Base-by-base conservation (phyloP, 2,329 filamentous ascomycete genomes). In the Ustilaginoidea virens region DNA sequence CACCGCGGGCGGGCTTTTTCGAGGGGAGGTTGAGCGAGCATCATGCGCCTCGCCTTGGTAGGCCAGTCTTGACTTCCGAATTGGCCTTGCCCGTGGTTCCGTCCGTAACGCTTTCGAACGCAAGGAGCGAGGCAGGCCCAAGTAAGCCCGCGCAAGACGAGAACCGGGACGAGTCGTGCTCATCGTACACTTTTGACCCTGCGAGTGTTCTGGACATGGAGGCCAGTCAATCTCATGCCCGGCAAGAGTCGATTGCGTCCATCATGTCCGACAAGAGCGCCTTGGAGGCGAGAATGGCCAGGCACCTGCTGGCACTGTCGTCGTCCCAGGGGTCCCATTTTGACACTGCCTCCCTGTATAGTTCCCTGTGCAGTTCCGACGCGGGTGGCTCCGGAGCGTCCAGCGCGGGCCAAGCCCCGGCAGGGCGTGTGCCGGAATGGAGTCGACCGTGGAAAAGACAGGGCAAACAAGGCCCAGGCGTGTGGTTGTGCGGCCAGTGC, bases 401-500 rank as follows among this genome's bases (percentile, higher is more conserved):
- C n/a, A n/a, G n/a, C n/a, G n/a, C n/a, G n/a, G n/a, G n/a, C n/a
- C n/a, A 26, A 10, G 17, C 22, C 17, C 19, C 21, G 24, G 2
- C 23, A 14, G 13, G 18, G 18, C 18, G 24, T 23, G 20, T 5
- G 25, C 20, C 25, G 17, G 25, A 20, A 27, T 31, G 24, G 29
- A 31, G 19, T 18, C 29, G 29, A 17, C 24, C 24, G 13, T 31
- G 29, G 29, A 18, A 11, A 27, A 31, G 6, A 14, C 13, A 27
- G 29, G 3, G 7, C 18, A 5, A 15, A 10, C 8, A 18, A 10
- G 18, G 10, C 8, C 11, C 23, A 13, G 41, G 41, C 2, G 20
- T 36, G 3, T 41, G 40, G 40, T 36, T 42, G 8, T 44, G 40
- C 28, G 19, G 25, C 4, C 17, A 19, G 10, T 44, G 41, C 25